These are phyloP conservation scores for Lodderomyces oxycetoniae DNA, from an alignment of 1,139 yeast genomes.

Conservation along the genomic window DNA sequence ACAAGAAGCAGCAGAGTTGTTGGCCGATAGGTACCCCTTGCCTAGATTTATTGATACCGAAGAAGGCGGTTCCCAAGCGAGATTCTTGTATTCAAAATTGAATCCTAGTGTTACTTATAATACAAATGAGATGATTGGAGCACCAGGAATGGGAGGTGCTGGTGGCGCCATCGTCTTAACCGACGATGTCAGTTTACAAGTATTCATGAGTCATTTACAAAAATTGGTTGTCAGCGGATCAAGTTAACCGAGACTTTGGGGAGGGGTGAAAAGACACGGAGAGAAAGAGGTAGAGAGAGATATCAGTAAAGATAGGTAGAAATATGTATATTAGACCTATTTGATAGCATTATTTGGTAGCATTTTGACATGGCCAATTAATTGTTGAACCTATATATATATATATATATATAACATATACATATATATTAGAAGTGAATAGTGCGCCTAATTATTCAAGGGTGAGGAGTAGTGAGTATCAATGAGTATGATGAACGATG, in stretches of 20 bases:
- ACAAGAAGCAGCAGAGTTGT: constrained; percentile 84
- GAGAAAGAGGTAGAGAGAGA: background rate
- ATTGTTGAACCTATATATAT: no score
- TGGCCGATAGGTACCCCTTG: constrained; percentile 91
- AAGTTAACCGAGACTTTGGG: constrained; percentile 1
- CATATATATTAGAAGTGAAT: no score
- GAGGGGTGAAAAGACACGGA: background rate
- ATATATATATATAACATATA: no score
- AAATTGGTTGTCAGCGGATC: constrained; percentile 66
- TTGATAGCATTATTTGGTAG: no score
- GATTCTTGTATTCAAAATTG: constrained; percentile 89
- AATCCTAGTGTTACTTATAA: constrained; percentile 88
- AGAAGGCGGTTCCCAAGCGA: constrained; percentile 97
- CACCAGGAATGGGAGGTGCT: constrained; percentile 24
- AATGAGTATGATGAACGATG: no score
- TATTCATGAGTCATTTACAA: constrained; percentile 85
- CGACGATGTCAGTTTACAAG: constrained; percentile 90
- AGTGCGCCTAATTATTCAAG: no score
- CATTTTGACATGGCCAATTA: no score
- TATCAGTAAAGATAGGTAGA: background rate
- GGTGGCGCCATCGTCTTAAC: constrained; percentile 82
- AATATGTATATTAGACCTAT: no score
- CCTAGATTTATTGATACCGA: constrained; percentile 94
- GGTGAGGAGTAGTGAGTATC: no score
- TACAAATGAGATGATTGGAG: constrained; percentile 43